These are phyloP conservation scores for Suillus plorans DNA, from an alignment of 768 basidiomycete species.

Conservation along the genomic window DNA sequence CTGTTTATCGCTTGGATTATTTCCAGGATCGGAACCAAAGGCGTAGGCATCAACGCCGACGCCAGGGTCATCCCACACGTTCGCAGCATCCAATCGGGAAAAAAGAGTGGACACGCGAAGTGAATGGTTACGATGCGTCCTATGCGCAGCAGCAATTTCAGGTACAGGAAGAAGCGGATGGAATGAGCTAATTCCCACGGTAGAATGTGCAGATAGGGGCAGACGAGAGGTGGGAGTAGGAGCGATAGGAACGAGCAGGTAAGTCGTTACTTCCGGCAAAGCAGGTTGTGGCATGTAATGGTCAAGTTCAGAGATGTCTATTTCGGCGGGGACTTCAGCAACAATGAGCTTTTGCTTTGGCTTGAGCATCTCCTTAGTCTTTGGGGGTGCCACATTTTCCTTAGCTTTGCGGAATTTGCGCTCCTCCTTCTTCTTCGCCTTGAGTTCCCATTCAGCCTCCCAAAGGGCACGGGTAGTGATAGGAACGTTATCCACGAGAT, in stretches of 20 bases:
- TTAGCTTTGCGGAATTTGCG: conserved; percentile 23
- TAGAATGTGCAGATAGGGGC: conserved; percentile 46
- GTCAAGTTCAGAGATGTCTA: conserved; percentile 46
- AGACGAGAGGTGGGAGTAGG: conserved; percentile 70
- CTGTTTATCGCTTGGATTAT: conserved; percentile 41
- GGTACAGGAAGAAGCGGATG: conserved; percentile 53
- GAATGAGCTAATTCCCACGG: conserved; percentile 12
- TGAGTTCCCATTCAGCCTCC: conserved; percentile 70
- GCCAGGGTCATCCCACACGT: conserved; percentile 56
- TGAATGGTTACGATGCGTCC: conserved; percentile 53
- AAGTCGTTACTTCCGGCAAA: conserved; percentile 51
- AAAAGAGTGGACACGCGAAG: conserved; percentile 69
- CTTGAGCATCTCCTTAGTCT: conserved; percentile 31
- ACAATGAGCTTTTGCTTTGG: conserved; percentile 16
- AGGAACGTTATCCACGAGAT: conserved; percentile 77
- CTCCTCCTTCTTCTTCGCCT: conserved; percentile 44
- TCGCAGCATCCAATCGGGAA: conserved; percentile 63
- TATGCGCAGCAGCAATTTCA: conserved; percentile 51
- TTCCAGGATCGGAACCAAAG: conserved; percentile 43
- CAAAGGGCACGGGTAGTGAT: conserved; percentile 71
- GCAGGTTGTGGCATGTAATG: conserved; percentile 54
- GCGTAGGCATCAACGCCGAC: conserved; percentile 60
- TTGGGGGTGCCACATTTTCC: conserved; percentile 18
- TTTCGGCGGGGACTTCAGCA: background rate
- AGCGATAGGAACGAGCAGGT: conserved; percentile 73